Evolutionary conservation across 176 grass and related monocot genomes (phyloP).

Genomic region (Tillandsia leiboldiana): DNA sequence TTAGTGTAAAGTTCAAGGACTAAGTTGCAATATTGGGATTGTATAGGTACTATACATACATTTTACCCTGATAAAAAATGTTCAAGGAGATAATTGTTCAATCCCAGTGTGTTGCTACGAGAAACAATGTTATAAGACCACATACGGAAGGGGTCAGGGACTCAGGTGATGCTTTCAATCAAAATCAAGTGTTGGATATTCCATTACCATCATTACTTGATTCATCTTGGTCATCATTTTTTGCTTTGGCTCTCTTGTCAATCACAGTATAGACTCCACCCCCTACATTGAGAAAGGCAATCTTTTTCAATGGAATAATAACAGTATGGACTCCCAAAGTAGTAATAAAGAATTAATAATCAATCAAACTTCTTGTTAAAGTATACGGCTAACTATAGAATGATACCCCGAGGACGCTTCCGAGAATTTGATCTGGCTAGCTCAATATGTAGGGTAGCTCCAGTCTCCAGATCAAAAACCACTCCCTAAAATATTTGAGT

Average conservation of each 20-base stretch:
- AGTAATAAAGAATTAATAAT: too few relatives aligned
- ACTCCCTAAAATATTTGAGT: slow-evolving; percentile 38
- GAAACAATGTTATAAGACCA: background rate
- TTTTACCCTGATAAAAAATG: background rate
- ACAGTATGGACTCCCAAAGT: too few relatives aligned
- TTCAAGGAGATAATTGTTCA: background rate
- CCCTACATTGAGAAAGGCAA: slow-evolving; percentile 36
- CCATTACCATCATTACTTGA: slow-evolving; percentile 29
- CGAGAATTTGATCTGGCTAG: slow-evolving; percentile 92
- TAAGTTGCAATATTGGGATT: too few relatives aligned
- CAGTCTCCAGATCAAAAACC: slow-evolving; percentile 72
- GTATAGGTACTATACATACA: too few relatives aligned
- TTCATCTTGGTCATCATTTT: slow-evolving; percentile 39
- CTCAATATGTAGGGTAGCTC: slow-evolving; percentile 74
- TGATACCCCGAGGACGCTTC: slow-evolving; percentile 51
- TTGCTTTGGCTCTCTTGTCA: slow-evolving; percentile 59
- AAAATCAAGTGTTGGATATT: background rate
- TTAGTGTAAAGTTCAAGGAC: too few relatives aligned
- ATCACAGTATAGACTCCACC: slow-evolving; percentile 58
- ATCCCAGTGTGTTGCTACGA: background rate
- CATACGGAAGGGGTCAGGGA: background rate
- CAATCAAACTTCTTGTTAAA: background rate
- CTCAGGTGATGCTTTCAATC: background rate
- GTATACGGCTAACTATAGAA: background rate
- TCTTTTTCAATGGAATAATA: background rate